Evolutionary conservation across 148 eudicot species (phyloP).

Genomic region (Chenopodium album): DNA sequence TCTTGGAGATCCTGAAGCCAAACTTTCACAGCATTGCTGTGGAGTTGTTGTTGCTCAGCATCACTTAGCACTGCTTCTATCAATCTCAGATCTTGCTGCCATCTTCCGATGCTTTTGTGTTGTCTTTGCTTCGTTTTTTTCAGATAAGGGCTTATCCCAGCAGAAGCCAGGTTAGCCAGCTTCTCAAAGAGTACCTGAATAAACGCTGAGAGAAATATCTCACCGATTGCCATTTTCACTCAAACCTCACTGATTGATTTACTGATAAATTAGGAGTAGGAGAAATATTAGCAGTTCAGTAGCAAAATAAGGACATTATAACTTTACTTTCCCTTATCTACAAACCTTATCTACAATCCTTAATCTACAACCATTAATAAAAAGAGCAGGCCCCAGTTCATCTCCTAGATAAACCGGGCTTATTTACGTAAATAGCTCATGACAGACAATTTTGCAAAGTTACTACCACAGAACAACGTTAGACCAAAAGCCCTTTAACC

Average conservation of each 20-base stretch:
- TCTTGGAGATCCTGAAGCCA: conserved; percentile 1
- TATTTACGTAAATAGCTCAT: too few relatives aligned
- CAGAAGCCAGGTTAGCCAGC: not conserved
- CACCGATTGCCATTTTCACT: not conserved
- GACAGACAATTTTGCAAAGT: too few relatives aligned
- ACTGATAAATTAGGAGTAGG: too few relatives aligned
- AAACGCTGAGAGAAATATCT: conserved; percentile 3
- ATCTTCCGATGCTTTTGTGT: not conserved
- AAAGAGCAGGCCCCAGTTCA: too few relatives aligned
- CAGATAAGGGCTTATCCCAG: not conserved
- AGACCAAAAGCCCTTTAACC: too few relatives aligned
- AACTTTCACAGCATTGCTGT: not conserved
- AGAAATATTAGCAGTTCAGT: too few relatives aligned
- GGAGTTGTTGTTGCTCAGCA: not conserved
- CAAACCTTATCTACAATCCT: too few relatives aligned
- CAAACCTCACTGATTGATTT: not conserved
- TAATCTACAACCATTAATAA: too few relatives aligned
- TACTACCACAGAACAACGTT: too few relatives aligned
- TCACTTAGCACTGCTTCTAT: not conserved
- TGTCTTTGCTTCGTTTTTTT: not conserved
- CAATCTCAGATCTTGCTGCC: not conserved
- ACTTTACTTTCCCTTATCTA: too few relatives aligned
- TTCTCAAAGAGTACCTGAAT: conserved; percentile 2
- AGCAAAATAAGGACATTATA: too few relatives aligned
- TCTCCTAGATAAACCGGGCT: too few relatives aligned